phyloP scores from a whole-genome alignment of 352 stramenopile genomes.

The Thraustochytrium sp. region DNA sequence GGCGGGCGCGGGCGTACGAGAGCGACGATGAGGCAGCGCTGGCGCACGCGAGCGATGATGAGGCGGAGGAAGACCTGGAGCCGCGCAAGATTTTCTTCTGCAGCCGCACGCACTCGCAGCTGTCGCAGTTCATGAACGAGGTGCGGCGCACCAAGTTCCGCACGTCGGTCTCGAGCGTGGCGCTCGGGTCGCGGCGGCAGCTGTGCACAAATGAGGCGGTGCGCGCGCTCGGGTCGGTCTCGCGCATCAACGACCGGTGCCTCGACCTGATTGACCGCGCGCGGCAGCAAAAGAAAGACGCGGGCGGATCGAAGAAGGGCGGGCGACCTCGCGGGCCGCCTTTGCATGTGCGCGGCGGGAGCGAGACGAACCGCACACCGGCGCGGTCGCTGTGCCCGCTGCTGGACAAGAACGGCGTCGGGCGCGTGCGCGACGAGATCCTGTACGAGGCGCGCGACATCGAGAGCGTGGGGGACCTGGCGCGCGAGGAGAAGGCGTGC shows the following conservation, averaged over 20 bases:
- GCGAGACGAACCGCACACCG: no score
- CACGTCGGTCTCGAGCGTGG: slow-evolving; percentile 56
- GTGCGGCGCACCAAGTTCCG: slow-evolving; percentile 62
- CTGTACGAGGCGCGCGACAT: slow-evolving; percentile 67
- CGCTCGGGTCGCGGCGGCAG: slow-evolving; percentile 61
- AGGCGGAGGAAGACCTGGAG: not conserved
- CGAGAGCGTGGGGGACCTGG: slow-evolving; percentile 86
- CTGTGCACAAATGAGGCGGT: slow-evolving; percentile 66
- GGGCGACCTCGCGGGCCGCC: no score
- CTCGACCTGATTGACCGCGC: slow-evolving; percentile 58
- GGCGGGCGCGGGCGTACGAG: not conserved
- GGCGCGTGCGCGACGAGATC: slow-evolving; percentile 5
- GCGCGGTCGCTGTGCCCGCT: not conserved
- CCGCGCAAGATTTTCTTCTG: slow-evolving; percentile 60
- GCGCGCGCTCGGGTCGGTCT: slow-evolving; percentile 52
- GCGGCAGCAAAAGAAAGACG: slow-evolving; percentile 12
- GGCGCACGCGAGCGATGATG: not conserved
- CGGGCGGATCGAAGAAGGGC: not conserved
- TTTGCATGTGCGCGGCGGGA: no score
- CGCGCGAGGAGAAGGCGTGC: slow-evolving; percentile 81
- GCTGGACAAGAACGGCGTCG: slow-evolving; percentile 63
- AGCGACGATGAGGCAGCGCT: slow-evolving; percentile 32
- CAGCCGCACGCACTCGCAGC: slow-evolving; percentile 69
- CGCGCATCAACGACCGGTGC: slow-evolving; percentile 65
- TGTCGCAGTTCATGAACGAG: slow-evolving; percentile 75